Evolutionary conservation across 495 filamentous ascomycete genomes (phyloP).

Genomic region (Penicillium cinerascens): DNA sequence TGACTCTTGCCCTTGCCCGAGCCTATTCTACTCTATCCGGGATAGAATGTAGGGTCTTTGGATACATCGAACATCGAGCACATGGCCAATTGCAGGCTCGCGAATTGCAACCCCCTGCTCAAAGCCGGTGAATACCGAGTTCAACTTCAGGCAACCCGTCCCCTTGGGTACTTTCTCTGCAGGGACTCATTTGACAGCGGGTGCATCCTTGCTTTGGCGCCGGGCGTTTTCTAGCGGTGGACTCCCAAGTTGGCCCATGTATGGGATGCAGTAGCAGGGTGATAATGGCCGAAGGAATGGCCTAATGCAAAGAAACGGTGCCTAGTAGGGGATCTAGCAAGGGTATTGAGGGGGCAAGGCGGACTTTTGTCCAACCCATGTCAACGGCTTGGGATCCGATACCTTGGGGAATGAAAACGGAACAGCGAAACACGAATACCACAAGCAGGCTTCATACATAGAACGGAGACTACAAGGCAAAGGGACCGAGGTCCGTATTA

Average conservation of each 20-base stretch:
- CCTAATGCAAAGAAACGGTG: background rate
- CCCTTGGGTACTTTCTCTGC: background rate
- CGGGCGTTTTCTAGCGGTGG: background rate
- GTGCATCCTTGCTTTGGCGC: background rate
- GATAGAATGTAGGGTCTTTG: background rate
- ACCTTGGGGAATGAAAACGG: background rate
- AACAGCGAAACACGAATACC: background rate
- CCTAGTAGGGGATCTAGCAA: background rate
- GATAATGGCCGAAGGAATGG: background rate
- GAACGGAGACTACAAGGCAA: no score
- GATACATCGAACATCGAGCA: background rate
- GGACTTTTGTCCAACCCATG: background rate
- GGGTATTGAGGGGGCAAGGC: background rate
- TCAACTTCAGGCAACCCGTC: background rate
- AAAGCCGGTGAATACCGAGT: background rate
- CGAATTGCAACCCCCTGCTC: no score
- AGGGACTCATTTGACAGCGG: background rate
- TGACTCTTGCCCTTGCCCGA: conserved; percentile 7
- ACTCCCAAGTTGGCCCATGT: background rate
- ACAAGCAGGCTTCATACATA: background rate
- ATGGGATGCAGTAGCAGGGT: conserved; percentile 7
- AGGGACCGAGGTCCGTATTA: background rate
- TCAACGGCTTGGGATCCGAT: background rate
- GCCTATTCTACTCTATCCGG: conserved; percentile 2
- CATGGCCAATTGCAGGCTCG: background rate